Evolutionary conservation across 164 flowering plant species (phyloP).

Genomic region (Houttuynia cordata): DNA sequence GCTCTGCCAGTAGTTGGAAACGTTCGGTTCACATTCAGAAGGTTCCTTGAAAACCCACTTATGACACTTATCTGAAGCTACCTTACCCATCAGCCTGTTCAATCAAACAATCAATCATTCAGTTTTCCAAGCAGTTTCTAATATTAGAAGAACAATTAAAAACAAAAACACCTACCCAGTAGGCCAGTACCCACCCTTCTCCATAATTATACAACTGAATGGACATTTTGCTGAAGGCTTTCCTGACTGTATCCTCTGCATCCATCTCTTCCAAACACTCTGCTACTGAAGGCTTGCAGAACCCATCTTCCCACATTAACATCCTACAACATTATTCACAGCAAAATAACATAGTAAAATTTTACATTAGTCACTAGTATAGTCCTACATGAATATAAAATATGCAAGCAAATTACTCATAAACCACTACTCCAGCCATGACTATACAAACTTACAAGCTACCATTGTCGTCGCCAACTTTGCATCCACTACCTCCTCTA

Average conservation of each 20-base stretch:
- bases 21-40: constrained; percentile 83
- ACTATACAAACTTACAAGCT: constrained; percentile 51
- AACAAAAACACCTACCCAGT: constrained; percentile 55
- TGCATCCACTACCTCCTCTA: constrained; percentile 95
- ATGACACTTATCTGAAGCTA: constrained; percentile 99
- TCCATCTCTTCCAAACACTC: constrained; percentile 71
- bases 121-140: no score
- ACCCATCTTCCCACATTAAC: constrained; percentile 99
- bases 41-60: constrained; percentile 99
- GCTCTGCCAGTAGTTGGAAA: constrained; percentile 99
- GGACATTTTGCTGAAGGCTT: constrained; percentile 98
- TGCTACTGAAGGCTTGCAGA: constrained; percentile 64
- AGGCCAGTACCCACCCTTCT: constrained; percentile 94
- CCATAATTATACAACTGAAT: constrained; percentile 99
- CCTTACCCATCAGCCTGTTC: constrained; percentile 98
- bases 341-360: neutral
- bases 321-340: constrained; percentile 33
- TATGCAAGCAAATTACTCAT: no score
- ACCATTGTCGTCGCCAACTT: constrained; percentile 78
- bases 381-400: no score
- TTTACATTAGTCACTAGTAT: no score
- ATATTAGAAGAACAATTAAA: constrained; percentile 1
- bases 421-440: neutral
- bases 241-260: constrained; percentile 88
- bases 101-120: constrained; percentile 16